Base-by-base conservation (phyloP, 108 stramenopile species). In the Conticribra weissflogii region DNA sequence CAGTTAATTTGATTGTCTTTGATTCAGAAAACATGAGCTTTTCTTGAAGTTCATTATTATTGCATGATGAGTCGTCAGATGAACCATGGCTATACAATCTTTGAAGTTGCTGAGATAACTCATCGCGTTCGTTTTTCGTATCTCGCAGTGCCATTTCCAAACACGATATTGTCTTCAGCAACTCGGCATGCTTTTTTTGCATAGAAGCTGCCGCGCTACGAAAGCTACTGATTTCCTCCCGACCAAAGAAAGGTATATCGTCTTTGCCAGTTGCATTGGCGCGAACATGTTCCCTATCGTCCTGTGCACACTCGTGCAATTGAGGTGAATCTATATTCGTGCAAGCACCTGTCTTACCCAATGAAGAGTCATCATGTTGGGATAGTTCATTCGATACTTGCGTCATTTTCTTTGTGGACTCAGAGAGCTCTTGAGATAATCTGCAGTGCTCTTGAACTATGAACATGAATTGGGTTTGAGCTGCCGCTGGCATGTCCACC, bases 401-500 rank as follows among this genome's bases (percentile, higher is more conserved):
- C 9, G 32, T 24, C 21, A 23, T 25, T 23, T 23, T 31, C 21
- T 53, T 41, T 46, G 15, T 59, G 50, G 33, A 19, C 9, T 24
- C 32, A 24, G 62, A 0, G 15, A 72, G 51, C 32, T 74, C 65
- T 58, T 52, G 51, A 17, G 25, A 3, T 29, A 30, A 23, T 18
- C 28, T 32, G 27, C 66, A 64, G 30, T 66, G 65, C 19, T 66
- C 74, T 36, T 59, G 36, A 36, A 74, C 51, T 4, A 53, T n/a
- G 25, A 54, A 52, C 14, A 68, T 68, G 53, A 68, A 68, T 61
- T 68, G 74, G 28, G 55, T 25, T 19, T 76, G 66, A 12, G 66
- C 66, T 48, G 59, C 41, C 18, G 66, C 27, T 17, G 74, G 60
- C 59, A 68, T 67, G 32, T 9, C 0, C 17, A 49, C 66, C 34